Evolutionary conservation across 2,329 filamentous ascomycete species (phyloP).

Genomic region (Ceratocystis eucalypticola): DNA sequence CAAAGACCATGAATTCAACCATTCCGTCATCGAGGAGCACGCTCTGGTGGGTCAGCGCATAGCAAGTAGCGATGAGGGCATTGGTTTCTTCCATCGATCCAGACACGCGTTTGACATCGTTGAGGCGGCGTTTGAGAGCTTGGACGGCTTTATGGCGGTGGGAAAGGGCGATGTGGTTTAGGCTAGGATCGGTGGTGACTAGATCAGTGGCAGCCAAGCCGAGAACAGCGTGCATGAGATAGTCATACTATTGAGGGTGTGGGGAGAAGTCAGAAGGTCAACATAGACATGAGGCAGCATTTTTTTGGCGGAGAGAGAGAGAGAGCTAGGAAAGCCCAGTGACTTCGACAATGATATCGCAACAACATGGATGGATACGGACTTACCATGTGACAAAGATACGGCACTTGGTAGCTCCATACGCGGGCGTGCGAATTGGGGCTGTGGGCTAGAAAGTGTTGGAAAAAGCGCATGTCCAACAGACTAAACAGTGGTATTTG

Average conservation of each 20-base stretch:
- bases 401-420: slow-evolving; percentile 55
- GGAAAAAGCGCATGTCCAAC: slow-evolving; percentile 55
- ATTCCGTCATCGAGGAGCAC: slow-evolving; percentile 44
- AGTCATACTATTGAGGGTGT: slow-evolving; percentile 38
- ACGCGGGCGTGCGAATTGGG: slow-evolving; percentile 44
- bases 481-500: slow-evolving; percentile 46
- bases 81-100: slow-evolving; percentile 41
- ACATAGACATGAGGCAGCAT: no score
- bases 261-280: slow-evolving; percentile 14
- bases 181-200: slow-evolving; percentile 35
- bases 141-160: slow-evolving; percentile 54
- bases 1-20: slow-evolving; percentile 48
- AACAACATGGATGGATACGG: no score
- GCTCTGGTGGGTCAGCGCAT: slow-evolving; percentile 46
- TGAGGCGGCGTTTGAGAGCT: slow-evolving; percentile 43
- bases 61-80: slow-evolving; percentile 45
- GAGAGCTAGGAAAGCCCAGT: not conserved
- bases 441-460: slow-evolving; percentile 49
- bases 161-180: slow-evolving; percentile 44
- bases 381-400: slow-evolving; percentile 50
- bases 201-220: slow-evolving; percentile 55
- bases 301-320: not conserved
- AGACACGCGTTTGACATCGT: slow-evolving; percentile 29
- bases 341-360: not conserved
- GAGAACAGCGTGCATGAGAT: slow-evolving; percentile 57